These are phyloP conservation scores for Penicillium sp. DNA, from an alignment of 2,329 filamentous ascomycete genomes.

Conservation along the genomic window DNA sequence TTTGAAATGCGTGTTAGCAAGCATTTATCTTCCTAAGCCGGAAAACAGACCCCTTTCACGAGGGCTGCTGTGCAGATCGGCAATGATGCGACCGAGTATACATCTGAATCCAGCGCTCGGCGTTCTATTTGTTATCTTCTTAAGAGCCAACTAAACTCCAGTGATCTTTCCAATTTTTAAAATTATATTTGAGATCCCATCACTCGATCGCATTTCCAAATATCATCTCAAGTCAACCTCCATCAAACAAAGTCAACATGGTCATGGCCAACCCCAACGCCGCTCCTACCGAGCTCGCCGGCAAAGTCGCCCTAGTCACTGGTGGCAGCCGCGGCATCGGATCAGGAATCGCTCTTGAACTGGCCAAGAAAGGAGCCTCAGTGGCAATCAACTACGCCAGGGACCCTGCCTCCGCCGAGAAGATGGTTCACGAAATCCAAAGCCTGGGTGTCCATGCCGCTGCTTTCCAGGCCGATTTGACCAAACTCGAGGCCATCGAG, in stretches of 20 bases:
- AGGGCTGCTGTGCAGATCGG: no score
- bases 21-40: not conserved
- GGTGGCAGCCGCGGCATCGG: slow-evolving; percentile 50
- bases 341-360: slow-evolving; percentile 49
- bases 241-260: slow-evolving; percentile 19
- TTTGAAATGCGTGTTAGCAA: no score
- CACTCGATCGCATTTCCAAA: not conserved
- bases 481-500: slow-evolving; percentile 67
- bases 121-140: not conserved
- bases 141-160: not conserved
- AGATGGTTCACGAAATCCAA: slow-evolving; percentile 71
- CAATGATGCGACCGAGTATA: not conserved
- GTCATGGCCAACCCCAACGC: slow-evolving; percentile 24
- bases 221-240: not conserved
- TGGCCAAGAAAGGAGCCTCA: slow-evolving; percentile 48
- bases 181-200: not conserved
- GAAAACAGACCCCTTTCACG: not conserved
- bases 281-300: slow-evolving; percentile 34
- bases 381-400: slow-evolving; percentile 59
- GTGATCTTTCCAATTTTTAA: not conserved
- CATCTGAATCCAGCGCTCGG: slow-evolving; percentile 3
- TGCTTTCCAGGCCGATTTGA: slow-evolving; percentile 71
- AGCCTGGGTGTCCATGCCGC: slow-evolving; percentile 66
- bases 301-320: slow-evolving; percentile 48
- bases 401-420: slow-evolving; percentile 67